phyloP scores from a whole-genome alignment of 345 rosid genomes.

The Pugionium cornutum region DNA sequence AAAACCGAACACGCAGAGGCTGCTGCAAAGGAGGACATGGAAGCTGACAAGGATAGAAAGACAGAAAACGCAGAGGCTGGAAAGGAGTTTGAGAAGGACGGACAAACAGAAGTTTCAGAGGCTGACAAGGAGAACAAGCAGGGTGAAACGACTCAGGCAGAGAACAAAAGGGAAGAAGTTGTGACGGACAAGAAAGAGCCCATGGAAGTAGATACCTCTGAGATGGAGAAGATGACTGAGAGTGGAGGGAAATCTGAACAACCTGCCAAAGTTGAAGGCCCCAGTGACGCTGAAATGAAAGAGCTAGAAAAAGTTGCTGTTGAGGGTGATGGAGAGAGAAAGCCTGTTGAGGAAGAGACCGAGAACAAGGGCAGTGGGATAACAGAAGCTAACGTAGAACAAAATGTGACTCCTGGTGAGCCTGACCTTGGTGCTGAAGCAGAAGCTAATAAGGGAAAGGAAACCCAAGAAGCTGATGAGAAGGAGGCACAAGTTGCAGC shows the following conservation, averaged over 20 bases:
- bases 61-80: background rate
- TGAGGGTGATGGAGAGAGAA: constrained; percentile 32
- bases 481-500: constrained; percentile 12
- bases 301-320: constrained; percentile 14
- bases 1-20: background rate
- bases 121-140: background rate
- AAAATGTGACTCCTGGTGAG: constrained; percentile 9
- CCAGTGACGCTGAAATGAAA: constrained; percentile 21
- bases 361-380: constrained; percentile 8
- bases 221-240: constrained; percentile 15
- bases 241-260: constrained; percentile 9
- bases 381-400: constrained; percentile 26
- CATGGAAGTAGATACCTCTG: constrained; percentile 15
- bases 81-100: background rate
- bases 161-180: constrained; percentile 23
- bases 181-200: constrained; percentile 25
- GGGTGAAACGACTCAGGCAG: constrained; percentile 12
- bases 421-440: constrained; percentile 1
- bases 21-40: constrained; percentile 15
- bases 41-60: background rate
- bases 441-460: constrained; percentile 6
- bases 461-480: constrained; percentile 18
- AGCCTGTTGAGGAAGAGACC: constrained; percentile 26
- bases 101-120: background rate
- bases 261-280: constrained; percentile 21